Evolutionary conservation across 1,139 yeast genomes (phyloP).

Genomic region (Kazachstania sp.): DNA sequence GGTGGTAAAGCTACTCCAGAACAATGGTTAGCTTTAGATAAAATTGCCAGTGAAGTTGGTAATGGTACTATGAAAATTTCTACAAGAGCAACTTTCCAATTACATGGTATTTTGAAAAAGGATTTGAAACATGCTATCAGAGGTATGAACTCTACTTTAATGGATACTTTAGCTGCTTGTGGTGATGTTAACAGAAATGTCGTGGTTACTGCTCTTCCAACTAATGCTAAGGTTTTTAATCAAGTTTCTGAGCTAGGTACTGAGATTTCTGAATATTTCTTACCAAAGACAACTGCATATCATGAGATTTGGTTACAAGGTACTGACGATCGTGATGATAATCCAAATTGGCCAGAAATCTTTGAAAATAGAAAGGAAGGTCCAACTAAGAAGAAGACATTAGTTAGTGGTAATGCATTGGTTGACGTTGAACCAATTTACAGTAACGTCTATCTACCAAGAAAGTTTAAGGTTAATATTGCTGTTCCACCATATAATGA

Average conservation of each 20-base stretch:
- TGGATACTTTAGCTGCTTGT: constrained; percentile 96
- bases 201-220: constrained; percentile 82
- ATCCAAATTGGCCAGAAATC: constrained; percentile 55
- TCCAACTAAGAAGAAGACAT: constrained; percentile 69
- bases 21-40: constrained; percentile 83
- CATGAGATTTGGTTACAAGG: constrained; percentile 96
- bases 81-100: constrained; percentile 94
- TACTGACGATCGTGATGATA: constrained; percentile 62
- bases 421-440: constrained; percentile 83
- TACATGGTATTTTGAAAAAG: constrained; percentile 90
- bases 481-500: constrained; percentile 96
- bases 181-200: constrained; percentile 98
- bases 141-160: constrained; percentile 80
- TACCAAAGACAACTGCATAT: constrained; percentile 90
- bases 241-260: constrained; percentile 62
- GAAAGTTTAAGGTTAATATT: constrained; percentile 91
- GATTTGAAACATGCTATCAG: constrained; percentile 84
- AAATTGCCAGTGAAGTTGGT: constrained; percentile 74
- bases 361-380: constrained; percentile 72
- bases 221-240: constrained; percentile 69
- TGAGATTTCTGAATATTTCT: constrained; percentile 66
- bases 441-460: constrained; percentile 81
- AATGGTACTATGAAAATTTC: constrained; percentile 91
- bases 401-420: constrained; percentile 80
- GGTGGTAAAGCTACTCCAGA: constrained; percentile 85